Conservation (phyloP, 345 rosid species). For the Pugionium cornutum region DNA sequence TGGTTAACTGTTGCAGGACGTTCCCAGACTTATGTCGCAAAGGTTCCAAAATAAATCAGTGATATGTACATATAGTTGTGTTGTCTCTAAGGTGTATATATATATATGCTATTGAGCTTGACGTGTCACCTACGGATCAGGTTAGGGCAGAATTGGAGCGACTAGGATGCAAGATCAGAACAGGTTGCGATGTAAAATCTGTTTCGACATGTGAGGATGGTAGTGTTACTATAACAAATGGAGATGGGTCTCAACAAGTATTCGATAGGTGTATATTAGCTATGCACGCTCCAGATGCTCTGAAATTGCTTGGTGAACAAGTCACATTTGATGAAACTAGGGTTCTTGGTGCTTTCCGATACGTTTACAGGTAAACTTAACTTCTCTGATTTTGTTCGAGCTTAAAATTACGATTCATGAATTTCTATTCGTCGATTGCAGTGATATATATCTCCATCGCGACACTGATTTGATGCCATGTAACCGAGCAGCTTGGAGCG, state of each 20-base stretch:
- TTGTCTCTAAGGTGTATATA: not conserved
- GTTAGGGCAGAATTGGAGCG: constrained; percentile 64
- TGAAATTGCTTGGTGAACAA: constrained; percentile 58
- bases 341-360: constrained; percentile 85
- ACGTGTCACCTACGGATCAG: constrained; percentile 40
- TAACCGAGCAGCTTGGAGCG: constrained; percentile 84
- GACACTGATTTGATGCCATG: constrained; percentile 79
- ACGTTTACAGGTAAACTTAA: constrained; percentile 60
- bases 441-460: constrained; percentile 76
- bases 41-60: constrained; percentile 39
- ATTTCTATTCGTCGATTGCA: constrained; percentile 37
- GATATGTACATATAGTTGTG: not conserved
- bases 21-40: constrained; percentile 57
- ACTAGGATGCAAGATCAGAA: constrained; percentile 69
- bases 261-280: constrained; percentile 62
- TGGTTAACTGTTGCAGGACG: constrained; percentile 69
- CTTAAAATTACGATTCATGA: not conserved
- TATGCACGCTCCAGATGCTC: constrained; percentile 80
- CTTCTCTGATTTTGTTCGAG: too few relatives aligned
- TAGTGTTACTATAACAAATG: constrained; percentile 51
- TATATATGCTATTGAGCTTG: not conserved
- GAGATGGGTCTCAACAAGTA: constrained; percentile 52
- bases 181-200: constrained; percentile 52
- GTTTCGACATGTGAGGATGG: constrained; percentile 46
- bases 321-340: constrained; percentile 74